These are phyloP conservation scores for Salvia hispanica DNA, from an alignment of 257 asterid genomes.

Conservation along the genomic window DNA sequence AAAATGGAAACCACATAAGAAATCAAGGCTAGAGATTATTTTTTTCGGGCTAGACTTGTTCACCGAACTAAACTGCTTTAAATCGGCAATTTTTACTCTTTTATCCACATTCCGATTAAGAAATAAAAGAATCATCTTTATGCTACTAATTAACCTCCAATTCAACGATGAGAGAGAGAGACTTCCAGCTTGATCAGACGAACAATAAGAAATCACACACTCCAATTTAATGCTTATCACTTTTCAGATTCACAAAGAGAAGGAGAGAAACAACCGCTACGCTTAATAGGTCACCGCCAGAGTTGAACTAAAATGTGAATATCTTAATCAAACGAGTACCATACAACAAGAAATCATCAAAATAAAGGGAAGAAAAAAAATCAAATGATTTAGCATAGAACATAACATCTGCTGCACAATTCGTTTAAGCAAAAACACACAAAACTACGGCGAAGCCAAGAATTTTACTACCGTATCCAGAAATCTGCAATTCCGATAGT, in stretches of 20 bases:
- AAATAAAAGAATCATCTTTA: conserved; percentile 8
- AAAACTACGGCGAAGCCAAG: conserved; percentile 16
- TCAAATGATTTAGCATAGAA: background rate
- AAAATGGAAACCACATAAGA: conserved; percentile 7
- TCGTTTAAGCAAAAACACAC: conserved; percentile 26
- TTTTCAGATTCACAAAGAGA: conserved; percentile 13
- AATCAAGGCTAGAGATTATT: background rate
- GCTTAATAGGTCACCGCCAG: conserved; percentile 9
- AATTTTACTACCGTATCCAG: conserved; percentile 15
- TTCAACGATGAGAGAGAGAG: conserved; percentile 9
- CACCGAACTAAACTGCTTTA: background rate
- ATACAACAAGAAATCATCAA: conserved; percentile 5
- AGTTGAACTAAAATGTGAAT: background rate
- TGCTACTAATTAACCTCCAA: conserved; percentile 21
- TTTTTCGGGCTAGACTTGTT: background rate
- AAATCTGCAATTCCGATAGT: conserved; percentile 5
- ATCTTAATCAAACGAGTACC: background rate
- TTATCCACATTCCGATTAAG: background rate
- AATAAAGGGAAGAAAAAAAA: background rate
- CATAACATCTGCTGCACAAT: conserved; percentile 11
- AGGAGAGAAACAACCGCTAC: background rate
- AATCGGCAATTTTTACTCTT: background rate
- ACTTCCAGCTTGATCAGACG: conserved; percentile 9
- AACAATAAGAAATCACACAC: background rate
- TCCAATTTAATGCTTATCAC: conserved; percentile 10